A percentile compares a stretch with the other conserved stretches of the same genome.
phyloP scores from a whole-genome alignment of 2,329 filamentous ascomycete genomes.

The Thelonectria olida region DNA sequence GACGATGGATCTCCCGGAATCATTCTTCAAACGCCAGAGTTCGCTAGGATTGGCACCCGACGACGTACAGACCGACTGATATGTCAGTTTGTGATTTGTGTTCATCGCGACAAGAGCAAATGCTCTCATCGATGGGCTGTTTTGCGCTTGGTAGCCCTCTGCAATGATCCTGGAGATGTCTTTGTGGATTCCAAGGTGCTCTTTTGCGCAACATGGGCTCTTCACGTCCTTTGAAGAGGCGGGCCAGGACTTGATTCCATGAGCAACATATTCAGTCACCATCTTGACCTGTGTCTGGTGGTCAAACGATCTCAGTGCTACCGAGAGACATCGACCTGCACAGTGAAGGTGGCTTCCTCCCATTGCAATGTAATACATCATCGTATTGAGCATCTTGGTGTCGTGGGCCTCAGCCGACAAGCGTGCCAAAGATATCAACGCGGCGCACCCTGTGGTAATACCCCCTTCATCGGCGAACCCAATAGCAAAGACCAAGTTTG shows the following conservation, averaged over 20 bases:
- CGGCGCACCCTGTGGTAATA: too few species aligned
- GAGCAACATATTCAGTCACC: background rate
- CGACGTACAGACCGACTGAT: background rate
- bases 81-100: background rate
- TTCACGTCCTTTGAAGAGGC: background rate
- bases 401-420: too few species aligned
- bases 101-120: background rate
- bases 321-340: background rate
- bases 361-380: background rate
- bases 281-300: background rate
- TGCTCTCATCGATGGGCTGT: background rate
- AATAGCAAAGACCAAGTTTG: too few species aligned
- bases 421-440: background rate
- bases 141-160: background rate
- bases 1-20: background rate
- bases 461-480: too few species aligned
- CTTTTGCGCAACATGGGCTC: background rate
- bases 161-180: background rate
- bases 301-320: background rate
- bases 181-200: background rate
- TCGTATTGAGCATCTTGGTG: too few species aligned
- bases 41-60: background rate
- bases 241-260: background rate
- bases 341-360: background rate
- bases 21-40: background rate